Base-by-base conservation (phyloP, 2,329 filamentous ascomycete species). In the Pseudocercospora pini-densiflorae region DNA sequence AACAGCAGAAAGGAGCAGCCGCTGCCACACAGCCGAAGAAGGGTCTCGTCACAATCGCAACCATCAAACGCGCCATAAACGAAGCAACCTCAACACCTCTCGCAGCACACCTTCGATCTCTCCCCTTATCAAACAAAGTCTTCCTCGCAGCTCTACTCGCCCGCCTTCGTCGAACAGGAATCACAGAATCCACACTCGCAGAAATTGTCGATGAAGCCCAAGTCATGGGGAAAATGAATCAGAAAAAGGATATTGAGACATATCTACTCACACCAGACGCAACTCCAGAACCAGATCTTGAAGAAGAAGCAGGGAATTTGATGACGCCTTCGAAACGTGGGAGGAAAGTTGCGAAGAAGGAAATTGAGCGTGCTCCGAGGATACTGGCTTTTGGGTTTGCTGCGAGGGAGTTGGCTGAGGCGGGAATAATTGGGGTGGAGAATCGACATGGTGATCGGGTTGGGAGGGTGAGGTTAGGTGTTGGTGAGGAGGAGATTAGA, bases 41-140 rank as follows among this genome's bases (percentile, higher is more conserved):
- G 75, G 78, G 77, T 40, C 87, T 90, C 60, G 95, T 99, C 47
- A 97, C 93, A 0, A 97, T 98, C 75, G 89, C 91, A 61, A 97
- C 93, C 3, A 91, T 98, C 78, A 97, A 97, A 79, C 89, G 92
- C 76, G 95, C 95, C 40, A 98, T 99, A 79, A 92, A 92, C 74
- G 95, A 99, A 81, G 94, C 94, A 5, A 98, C 94, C 0, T 93
- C 92, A 3, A 97, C 92, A 64, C 95, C 95, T 1, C 83, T 97
- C 65, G 94, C 97, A 77, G 92, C 95, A 77, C 93, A 93, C 75
- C 86, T 99, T 40, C 91, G 93, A 59, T 87, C 89, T 19, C 86
- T 98, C 23, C 92, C 95, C 0, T 85, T 97, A 49, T 87, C 90
- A 27, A 89, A 90, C 12, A 97, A 97, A 76, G 83, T 98, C 40